phyloP scores from a whole-genome alignment of 148 eudicot genomes.

The Vaccinium myrtillus region DNA sequence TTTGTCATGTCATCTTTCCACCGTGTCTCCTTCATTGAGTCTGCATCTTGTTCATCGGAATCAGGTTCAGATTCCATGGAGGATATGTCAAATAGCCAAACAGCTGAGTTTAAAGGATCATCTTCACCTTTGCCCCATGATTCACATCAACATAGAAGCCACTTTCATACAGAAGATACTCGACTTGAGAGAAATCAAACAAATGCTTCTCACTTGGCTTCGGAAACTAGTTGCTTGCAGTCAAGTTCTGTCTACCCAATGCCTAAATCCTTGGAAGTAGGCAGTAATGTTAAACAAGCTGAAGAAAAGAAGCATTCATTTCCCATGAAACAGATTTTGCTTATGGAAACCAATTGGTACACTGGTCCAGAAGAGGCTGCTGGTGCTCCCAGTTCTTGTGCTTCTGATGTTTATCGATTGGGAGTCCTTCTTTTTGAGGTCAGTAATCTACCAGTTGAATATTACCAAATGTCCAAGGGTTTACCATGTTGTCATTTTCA shows the following conservation, averaged over 20 bases:
- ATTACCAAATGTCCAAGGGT: slow-evolving; percentile 15
- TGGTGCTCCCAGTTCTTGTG: slow-evolving; percentile 74
- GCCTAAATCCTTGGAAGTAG: slow-evolving; percentile 26
- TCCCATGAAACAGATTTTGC: slow-evolving; percentile 80
- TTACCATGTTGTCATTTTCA: slow-evolving; percentile 3
- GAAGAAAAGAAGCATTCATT: slow-evolving; percentile 61
- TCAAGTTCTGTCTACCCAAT: slow-evolving; percentile 33
- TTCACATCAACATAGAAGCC: slow-evolving; percentile 24
- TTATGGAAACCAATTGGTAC: slow-evolving; percentile 90
- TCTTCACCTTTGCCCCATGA: slow-evolving; percentile 31
- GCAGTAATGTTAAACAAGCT: slow-evolving; percentile 34
- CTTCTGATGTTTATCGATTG: slow-evolving; percentile 85
- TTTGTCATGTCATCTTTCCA: slow-evolving; percentile 88
- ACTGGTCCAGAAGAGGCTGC: slow-evolving; percentile 85
- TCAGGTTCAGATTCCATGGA: slow-evolving; percentile 81
- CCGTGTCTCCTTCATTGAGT: slow-evolving; percentile 89
- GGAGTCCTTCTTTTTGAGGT: slow-evolving; percentile 99
- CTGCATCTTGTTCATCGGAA: slow-evolving; percentile 87
- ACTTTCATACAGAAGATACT: slow-evolving; percentile 18
- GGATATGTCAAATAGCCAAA: slow-evolving; percentile 48
- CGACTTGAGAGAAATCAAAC: slow-evolving; percentile 19
- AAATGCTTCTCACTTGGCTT: slow-evolving; percentile 21
- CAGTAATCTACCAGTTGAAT: slow-evolving; percentile 27
- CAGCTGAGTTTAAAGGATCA: slow-evolving; percentile 44
- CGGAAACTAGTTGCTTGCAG: slow-evolving; percentile 51